Percentiles rank a stretch among this genome's conserved stretches.
phyloP scores from a whole-genome alignment of 805 yeast genomes.

The Ogataea siamensis region DNA sequence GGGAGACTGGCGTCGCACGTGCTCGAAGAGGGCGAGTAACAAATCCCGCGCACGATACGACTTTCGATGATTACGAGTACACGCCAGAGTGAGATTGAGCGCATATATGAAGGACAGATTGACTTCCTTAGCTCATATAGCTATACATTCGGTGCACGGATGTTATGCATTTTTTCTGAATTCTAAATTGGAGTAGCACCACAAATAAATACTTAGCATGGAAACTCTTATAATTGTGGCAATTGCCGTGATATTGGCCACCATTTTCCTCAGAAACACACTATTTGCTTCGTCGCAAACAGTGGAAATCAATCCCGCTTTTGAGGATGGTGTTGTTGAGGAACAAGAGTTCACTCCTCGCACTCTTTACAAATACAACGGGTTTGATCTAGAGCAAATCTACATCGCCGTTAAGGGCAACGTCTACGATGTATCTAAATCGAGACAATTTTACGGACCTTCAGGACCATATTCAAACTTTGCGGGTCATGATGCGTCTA shows the following conservation, averaged over 20 bases:
- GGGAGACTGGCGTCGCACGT: conserved; percentile 37
- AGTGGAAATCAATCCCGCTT: conserved; percentile 26
- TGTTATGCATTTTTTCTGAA: conserved; percentile 3
- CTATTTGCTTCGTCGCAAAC: conserved; percentile 24
- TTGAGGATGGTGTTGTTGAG: conserved; percentile 27
- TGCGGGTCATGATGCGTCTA: conserved; percentile 93
- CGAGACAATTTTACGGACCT: conserved; percentile 89
- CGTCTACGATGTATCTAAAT: conserved; percentile 79
- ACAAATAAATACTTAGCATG: conserved; percentile 20
- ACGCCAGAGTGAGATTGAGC: neutral
- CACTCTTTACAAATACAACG: conserved; percentile 73
- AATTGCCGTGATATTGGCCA: conserved; percentile 22
- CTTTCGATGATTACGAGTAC: neutral
- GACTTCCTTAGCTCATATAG: too few species aligned
- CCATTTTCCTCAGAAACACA: conserved; percentile 23
- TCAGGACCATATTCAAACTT: conserved; percentile 92
- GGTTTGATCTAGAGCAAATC: conserved; percentile 75
- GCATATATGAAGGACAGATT: neutral
- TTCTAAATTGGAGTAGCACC: conserved; percentile 2
- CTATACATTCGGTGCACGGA: conserved; percentile 8
- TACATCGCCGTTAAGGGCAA: conserved; percentile 82
- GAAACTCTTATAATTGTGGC: conserved; percentile 27
- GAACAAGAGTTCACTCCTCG: conserved; percentile 64
- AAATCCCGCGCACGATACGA: neutral
- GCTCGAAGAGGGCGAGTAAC: conserved; percentile 30